These are phyloP conservation scores for Plantago coronopus DNA, from an alignment of 305 asterid species.

Conservation along the genomic window DNA sequence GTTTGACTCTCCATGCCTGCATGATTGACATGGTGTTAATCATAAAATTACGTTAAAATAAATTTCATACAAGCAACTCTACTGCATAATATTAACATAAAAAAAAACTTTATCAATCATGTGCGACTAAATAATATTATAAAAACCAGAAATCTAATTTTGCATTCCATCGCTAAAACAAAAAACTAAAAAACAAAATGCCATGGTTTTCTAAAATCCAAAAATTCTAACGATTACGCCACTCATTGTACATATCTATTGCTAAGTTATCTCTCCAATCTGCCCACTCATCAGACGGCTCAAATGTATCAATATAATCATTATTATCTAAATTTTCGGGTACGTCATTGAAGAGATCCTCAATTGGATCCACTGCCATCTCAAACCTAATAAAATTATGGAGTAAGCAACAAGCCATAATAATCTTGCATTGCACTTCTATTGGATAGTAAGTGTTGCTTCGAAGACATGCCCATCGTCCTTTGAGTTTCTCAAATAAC, in stretches of 20 bases:
- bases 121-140: too few relatives aligned
- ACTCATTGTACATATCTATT: neutral
- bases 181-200: neutral
- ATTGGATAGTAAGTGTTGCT: neutral
- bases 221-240: neutral
- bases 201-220: too few relatives aligned
- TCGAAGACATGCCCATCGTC: neutral
- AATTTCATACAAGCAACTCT: neutral
- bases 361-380: conserved; percentile 1
- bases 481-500: neutral
- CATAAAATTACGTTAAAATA: neutral
- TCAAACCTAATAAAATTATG: conserved; percentile 3
- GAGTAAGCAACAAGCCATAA: neutral
- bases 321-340: neutral
- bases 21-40: neutral
- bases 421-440: neutral
- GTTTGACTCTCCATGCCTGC: too few relatives aligned
- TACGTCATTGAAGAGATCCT: neutral
- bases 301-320: neutral
- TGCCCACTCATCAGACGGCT: neutral
- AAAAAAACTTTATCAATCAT: too few relatives aligned
- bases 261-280: conserved; percentile 9
- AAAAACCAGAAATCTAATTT: too few relatives aligned
- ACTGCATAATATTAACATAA: neutral
- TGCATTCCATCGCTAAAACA: too few relatives aligned